A percentile compares a stretch with the other conserved stretches of the same genome.
Conservation (phyloP, 805 yeast genomes). For the Torulaspora delbrueckii region DNA sequence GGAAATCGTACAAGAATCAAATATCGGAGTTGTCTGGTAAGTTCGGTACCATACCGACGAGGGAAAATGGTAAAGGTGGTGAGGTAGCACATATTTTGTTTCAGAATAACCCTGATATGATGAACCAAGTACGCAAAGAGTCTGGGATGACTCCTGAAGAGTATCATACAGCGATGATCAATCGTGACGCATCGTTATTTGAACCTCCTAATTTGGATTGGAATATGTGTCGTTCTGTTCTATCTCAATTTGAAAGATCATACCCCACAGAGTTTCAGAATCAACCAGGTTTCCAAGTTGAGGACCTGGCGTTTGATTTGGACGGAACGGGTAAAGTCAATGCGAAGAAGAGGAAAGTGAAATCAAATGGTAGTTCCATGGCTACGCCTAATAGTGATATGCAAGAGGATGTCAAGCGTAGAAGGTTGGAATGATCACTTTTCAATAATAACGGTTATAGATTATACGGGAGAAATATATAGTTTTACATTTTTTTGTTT, state of each 20-base stretch:
- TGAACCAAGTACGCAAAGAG: conserved; percentile 22
- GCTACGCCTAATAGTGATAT: conserved; percentile 35
- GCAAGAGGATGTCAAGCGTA: conserved; percentile 31
- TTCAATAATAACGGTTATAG: conserved; percentile 4
- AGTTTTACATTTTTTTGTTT: conserved; percentile 5
- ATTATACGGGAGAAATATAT: conserved; percentile 6
- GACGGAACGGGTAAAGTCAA: conserved; percentile 33
- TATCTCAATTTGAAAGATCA: conserved; percentile 33
- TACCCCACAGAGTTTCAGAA: conserved; percentile 33
- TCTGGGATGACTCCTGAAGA: conserved; percentile 28
- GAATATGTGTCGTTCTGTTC: conserved; percentile 30
- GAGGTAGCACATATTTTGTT: conserved; percentile 33
- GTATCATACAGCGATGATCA: conserved; percentile 21
- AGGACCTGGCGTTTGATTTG: conserved; percentile 35
- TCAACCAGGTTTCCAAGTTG: conserved; percentile 27
- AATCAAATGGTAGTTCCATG: conserved; percentile 34
- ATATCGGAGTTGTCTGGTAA: conserved; percentile 81
- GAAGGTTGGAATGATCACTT: conserved; percentile 30
- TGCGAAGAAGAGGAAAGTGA: conserved; percentile 29
- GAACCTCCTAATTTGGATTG: conserved; percentile 29
- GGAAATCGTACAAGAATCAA: conserved; percentile 94
- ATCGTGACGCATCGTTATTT: conserved; percentile 28
- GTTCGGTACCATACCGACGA: conserved; percentile 53
- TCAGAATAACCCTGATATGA: conserved; percentile 35
- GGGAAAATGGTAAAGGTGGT: conserved; percentile 38